Evolutionary conservation across 768 basidiomycete genomes (phyloP).

Genomic region (Gloeostereum incarnatum): DNA sequence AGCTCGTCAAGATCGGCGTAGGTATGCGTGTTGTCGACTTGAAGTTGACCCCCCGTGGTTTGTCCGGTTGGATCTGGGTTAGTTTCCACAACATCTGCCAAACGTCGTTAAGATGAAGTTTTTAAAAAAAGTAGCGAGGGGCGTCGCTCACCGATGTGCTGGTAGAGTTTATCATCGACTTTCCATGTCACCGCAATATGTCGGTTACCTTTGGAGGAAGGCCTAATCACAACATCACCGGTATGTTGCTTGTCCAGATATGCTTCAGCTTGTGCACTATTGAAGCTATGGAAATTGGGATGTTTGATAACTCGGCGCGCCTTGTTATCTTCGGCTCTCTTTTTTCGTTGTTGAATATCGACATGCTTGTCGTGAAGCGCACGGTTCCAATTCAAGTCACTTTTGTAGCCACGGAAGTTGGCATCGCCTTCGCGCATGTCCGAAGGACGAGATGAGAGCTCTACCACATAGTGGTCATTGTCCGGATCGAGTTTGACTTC

Average conservation of each 20-base stretch:
- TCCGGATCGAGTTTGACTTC: conserved; percentile 55
- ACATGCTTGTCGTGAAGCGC: conserved; percentile 55
- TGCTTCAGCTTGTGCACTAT: conserved; percentile 80
- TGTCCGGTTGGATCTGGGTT: conserved; percentile 68
- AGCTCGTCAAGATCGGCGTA: conserved; percentile 95
- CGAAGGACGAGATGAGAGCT: conserved; percentile 59
- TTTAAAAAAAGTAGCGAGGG: conserved; percentile 1
- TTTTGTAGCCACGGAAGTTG: conserved; percentile 47
- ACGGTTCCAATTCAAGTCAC: conserved; percentile 57
- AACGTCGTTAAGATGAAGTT: too few relatives aligned
- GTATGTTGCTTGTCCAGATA: conserved; percentile 85
- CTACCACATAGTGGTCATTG: conserved; percentile 56
- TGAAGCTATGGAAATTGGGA: conserved; percentile 96
- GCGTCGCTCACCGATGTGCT: conserved; percentile 75
- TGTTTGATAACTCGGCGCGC: conserved; percentile 89
- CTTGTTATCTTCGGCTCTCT: conserved; percentile 72
- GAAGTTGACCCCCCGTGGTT: conserved; percentile 50
- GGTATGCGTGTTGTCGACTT: conserved; percentile 68
- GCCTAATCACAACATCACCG: conserved; percentile 94
- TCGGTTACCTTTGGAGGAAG: conserved; percentile 87
- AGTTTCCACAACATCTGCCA: conserved; percentile 71
- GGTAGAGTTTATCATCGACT: conserved; percentile 91
- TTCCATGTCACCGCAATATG: conserved; percentile 99
- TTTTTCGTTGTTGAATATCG: conserved; percentile 73
- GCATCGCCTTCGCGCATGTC: conserved; percentile 59